Percentiles rank a stretch among this genome's conserved stretches.
These are phyloP conservation scores for Annona squamosa DNA, from an alignment of 164 flowering plant species.

Conservation along the genomic window DNA sequence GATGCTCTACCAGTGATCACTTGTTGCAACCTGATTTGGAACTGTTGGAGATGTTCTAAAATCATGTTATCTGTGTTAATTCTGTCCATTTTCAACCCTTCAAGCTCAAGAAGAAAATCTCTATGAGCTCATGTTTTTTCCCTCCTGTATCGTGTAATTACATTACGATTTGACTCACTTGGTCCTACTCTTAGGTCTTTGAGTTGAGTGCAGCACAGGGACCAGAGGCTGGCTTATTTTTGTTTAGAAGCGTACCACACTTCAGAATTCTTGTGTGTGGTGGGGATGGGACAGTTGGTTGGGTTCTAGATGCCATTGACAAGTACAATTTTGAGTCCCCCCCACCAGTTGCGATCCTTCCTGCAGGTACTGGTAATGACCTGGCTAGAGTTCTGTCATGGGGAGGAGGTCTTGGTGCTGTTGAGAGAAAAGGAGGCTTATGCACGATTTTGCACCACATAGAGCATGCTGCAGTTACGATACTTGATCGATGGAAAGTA, in stretches of 20 bases:
- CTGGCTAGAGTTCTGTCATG: slow-evolving; percentile 88
- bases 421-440: slow-evolving; percentile 96
- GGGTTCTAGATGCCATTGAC: slow-evolving; percentile 93
- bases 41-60: no score
- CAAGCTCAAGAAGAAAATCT: background rate
- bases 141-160: background rate
- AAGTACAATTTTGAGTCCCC: slow-evolving; percentile 96
- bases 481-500: slow-evolving; percentile 95
- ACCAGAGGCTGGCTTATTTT: slow-evolving; percentile 81
- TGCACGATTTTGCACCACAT: slow-evolving; percentile 71
- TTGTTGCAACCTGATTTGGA: no score
- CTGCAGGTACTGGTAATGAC: slow-evolving; percentile 99
- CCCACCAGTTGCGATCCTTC: slow-evolving; percentile 98
- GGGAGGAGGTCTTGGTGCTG: slow-evolving; percentile 97
- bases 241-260: slow-evolving; percentile 85
- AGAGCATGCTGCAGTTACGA: slow-evolving; percentile 95
- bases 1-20: no score
- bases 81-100: no score
- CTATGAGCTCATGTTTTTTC: background rate
- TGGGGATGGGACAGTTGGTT: slow-evolving; percentile 98
- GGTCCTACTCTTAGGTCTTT: slow-evolving; percentile 48
- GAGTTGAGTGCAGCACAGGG: slow-evolving; percentile 84
- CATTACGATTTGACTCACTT: background rate
- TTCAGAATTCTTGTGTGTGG: slow-evolving; percentile 97
- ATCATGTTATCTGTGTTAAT: no score